Base-by-base conservation (phyloP, 106 monocot genomes). In the Apostasia ramifera region DNA sequence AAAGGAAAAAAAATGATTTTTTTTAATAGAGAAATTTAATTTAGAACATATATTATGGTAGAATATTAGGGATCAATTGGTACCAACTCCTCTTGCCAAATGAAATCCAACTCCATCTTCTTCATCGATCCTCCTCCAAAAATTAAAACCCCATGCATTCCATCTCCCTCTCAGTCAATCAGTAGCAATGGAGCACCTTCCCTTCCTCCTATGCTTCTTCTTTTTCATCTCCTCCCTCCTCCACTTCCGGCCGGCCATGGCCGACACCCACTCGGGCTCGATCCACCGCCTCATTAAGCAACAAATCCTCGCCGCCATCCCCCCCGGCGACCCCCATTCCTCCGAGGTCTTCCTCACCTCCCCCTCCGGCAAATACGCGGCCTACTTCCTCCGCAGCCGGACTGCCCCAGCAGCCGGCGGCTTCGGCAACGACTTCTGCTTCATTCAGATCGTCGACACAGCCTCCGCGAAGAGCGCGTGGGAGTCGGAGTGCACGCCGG, bases 381-480 rank as follows among this genome's bases (percentile, higher is more conserved):
- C 76, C 8, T 80, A 70, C 84, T 68, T 93, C 71, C 13, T 76
- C 57, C 74, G 93, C 46, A 45, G 41, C 2, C 58, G 48, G 44
- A 78, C 94, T 9, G 68, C 72, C 8, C 76, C 84, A 11, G 79
- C 70, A n/a, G 86, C 90, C 44, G 86, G 84, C 8, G 93, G 89
- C 45, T 82, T 80, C 66, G 89, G 90, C 61, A 82, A 71, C 53
- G 90, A 94, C 78, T 94, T 94, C 80, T 94, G 90, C 82, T 84
- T 73, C 74, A 68, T 94, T 38, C 82, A 85, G 59, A 66, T 94
- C 15, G 55, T 63, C 13, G 88, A 88, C 53, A 53, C 73, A 39
- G 44, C 11, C 40, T 52, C 67, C 13, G 67, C 57, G 0, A 55
- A 70, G 67, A 73, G 76, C 59, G 40, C 79, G 61, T 92, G 92